These are phyloP conservation scores for Simmondsia chinensis DNA, from an alignment of 148 eudicot species.

Conservation along the genomic window DNA sequence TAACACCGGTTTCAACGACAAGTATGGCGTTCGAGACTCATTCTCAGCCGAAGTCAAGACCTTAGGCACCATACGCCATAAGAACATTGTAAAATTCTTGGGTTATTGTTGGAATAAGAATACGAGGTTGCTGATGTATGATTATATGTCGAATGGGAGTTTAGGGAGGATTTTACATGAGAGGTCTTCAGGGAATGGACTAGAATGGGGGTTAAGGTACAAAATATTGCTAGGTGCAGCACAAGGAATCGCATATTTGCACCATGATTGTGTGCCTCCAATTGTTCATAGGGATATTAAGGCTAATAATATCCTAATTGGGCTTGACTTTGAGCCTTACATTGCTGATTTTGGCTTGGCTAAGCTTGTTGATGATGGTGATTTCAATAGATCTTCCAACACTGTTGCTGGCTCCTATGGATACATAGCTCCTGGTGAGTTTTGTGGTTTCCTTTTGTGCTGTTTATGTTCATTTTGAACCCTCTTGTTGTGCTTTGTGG, in stretches of 20 bases:
- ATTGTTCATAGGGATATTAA: slow-evolving; percentile 85
- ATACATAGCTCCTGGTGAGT: slow-evolving; percentile 85
- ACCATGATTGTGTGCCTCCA: slow-evolving; percentile 86
- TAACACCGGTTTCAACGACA: slow-evolving; percentile 16
- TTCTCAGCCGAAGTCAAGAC: slow-evolving; percentile 86
- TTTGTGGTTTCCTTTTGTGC: neutral
- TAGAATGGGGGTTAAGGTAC: slow-evolving; percentile 87
- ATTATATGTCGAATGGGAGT: slow-evolving; percentile 93
- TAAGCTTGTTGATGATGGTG: slow-evolving; percentile 68
- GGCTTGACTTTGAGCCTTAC: slow-evolving; percentile 82
- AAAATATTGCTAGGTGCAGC: slow-evolving; percentile 63
- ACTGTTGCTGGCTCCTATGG: slow-evolving; percentile 91
- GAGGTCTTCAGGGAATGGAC: slow-evolving; percentile 44
- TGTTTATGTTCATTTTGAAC: too few species aligned
- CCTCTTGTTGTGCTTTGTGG: too few species aligned
- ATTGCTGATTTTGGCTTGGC: slow-evolving; percentile 92
- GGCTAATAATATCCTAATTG: slow-evolving; percentile 87
- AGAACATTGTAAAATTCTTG: slow-evolving; percentile 73
- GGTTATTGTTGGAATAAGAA: slow-evolving; percentile 84
- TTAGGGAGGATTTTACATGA: slow-evolving; percentile 78
- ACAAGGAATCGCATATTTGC: slow-evolving; percentile 79
- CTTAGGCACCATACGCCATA: slow-evolving; percentile 74
- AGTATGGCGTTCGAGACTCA: slow-evolving; percentile 61
- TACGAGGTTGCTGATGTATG: slow-evolving; percentile 79
- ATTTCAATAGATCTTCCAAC: slow-evolving; percentile 51